Base-by-base conservation (phyloP, 2,329 filamentous ascomycete species). In the Alternaria triticimaculans region DNA sequence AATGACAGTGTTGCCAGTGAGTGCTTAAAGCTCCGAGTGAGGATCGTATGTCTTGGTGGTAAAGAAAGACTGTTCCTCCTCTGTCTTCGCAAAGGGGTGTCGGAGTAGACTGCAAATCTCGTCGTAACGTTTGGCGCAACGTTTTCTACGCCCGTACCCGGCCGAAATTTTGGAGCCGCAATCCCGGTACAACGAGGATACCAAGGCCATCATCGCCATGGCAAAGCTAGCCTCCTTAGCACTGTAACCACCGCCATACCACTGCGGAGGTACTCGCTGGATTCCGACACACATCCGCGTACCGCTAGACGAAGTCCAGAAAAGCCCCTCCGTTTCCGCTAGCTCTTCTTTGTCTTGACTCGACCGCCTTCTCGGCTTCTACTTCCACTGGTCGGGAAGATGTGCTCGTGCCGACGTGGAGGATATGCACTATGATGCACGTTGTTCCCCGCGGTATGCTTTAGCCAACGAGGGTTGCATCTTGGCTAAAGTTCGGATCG, bases 191-290 rank as follows among this genome's bases (percentile, higher is more conserved):
- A 86, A 65, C 2, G 82, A 80, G 5, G 83, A 79, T 1, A 82
- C 70, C 8, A 86, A 69, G 1, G 81, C 83, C 83, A 86, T 85
- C 67, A 86, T 84, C 12, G 82, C 82, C 79, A 85, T 84, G 3
- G 84, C 84, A 9, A 86, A 58, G 28, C 66, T 68, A 44, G 56
- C 23, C 15, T 46, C 12, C 15, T 58, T 44, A 66, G 63, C 43
- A 55, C 23, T 37, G 41, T 12, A 18, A 53, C 43, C 10, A 14
- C 23, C 8, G 46, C 30, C 23, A 49, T 20, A 6, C 21, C 7
- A 51, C 25, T 21, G 33, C 44, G 49, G 45, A 41, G n/a, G 9
- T 8, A 67, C 61, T 62, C 41, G 73, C 58, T 67, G 64, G 28
- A 67, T 46, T 33, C 81, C 80, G 67, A 82, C 79, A 59, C 77